Evolutionary conservation across 345 rosid species (phyloP), one percentile per base, ranked within the genome.

Genomic region (Gossypium herbaceum): DNA sequence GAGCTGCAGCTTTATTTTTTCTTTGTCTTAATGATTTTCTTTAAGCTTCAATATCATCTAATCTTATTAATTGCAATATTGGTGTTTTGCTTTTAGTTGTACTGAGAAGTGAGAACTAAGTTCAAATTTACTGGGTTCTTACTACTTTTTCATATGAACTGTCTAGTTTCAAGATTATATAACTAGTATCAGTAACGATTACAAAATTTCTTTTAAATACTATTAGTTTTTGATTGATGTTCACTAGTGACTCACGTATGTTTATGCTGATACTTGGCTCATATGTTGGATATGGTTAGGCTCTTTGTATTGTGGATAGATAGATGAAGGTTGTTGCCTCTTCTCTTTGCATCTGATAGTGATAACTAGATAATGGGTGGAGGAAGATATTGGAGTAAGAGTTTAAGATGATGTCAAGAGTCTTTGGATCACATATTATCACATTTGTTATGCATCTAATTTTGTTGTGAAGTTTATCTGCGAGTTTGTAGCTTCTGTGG

Each of bases 91-190:
- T 12, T 15, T 58, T 58, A 9, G 34, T 24, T 58, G 62, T 58
- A 24, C 15, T 29, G 3, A 15, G 24, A 20, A 29, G 34, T 58
- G 3, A 15, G 24, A 20, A 29, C 62, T 58, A 12, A 58, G 60
- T 56, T 57, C 11, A 34, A 34, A 34, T 34, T 34, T 34, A 4
- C 41, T 34, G 41, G 29, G 64, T 62, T 71, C 61, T 34, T 79
- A 34, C 51, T 70, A 61, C 41, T 34, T 34, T 34, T 48, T 27
- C 41, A 16, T 85, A 69, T 74, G 93, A 98, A 91, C 87, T 90
- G 41, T 54, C n/a, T 54, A 9, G n/a, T 55, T 55, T 55, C 41
- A 34, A 34, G 12, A 44, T 55, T 45, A 41, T 43, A 19, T 10
- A 19, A 65, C 41, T 34, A 10, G 52, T 19, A 19, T 27, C 52